These are phyloP conservation scores for Cladosporium sp. DNA, from an alignment of 2,329 filamentous ascomycete genomes.

Conservation along the genomic window DNA sequence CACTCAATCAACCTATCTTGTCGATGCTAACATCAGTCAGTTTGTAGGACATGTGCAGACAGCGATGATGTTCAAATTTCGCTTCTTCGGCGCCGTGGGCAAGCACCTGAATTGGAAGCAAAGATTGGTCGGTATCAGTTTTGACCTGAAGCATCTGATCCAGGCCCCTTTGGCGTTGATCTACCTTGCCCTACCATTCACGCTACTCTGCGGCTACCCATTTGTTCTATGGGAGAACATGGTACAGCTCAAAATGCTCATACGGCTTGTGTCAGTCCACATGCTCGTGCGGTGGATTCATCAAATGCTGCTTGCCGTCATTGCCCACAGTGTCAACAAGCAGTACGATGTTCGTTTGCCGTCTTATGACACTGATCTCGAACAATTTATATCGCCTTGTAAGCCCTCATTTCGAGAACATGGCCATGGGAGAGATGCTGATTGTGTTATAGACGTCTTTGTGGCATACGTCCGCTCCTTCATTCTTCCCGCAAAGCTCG, in stretches of 20 bases:
- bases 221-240: constrained; percentile 14
- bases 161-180: constrained; percentile 14
- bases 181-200: constrained; percentile 14
- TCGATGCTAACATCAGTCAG: not conserved
- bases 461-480: constrained; percentile 12
- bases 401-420: not conserved
- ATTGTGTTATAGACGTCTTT: not conserved
- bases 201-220: constrained; percentile 14
- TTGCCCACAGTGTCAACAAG: constrained; percentile 9
- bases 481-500: constrained; percentile 37
- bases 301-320: constrained; percentile 12
- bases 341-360: constrained; percentile 10
- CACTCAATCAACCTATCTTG: not conserved
- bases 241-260: constrained; percentile 13
- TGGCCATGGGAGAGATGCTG: not conserved
- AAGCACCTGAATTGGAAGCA: constrained; percentile 14
- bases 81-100: constrained; percentile 11
- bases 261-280: constrained; percentile 14
- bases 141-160: constrained; percentile 13
- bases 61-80: constrained; percentile 14
- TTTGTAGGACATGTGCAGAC: constrained; percentile 16
- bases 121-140: constrained; percentile 12
- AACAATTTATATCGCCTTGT: constrained; percentile 13
- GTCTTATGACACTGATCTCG: constrained; percentile 13
- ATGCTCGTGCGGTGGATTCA: constrained; percentile 15